phyloP scores from a whole-genome alignment of 2,329 filamentous ascomycete genomes.

The Aspergillus fumigatus region DNA sequence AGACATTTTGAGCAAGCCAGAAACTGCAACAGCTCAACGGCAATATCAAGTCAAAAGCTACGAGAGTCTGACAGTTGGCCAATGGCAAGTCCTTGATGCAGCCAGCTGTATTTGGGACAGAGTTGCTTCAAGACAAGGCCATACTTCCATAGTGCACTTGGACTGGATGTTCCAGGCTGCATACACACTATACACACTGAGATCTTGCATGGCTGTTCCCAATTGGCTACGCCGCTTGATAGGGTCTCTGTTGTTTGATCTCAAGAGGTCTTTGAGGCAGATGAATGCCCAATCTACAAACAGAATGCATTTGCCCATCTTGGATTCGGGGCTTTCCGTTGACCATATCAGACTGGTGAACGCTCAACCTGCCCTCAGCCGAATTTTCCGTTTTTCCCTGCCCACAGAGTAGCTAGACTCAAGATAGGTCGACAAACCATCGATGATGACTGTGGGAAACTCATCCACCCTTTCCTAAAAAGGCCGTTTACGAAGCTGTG shows the following conservation, averaged over 20 bases:
- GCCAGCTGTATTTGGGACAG: not conserved
- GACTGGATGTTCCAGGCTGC: not conserved
- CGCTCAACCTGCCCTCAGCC: too few species aligned
- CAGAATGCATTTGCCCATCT: not conserved
- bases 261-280: not conserved
- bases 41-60: not conserved
- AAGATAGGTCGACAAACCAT: slow-evolving; percentile 5
- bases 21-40: not conserved
- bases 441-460: not conserved
- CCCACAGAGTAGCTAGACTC: too few species aligned
- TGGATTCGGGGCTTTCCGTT: not conserved
- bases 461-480: not conserved
- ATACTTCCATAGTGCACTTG: not conserved
- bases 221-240: not conserved
- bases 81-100: not conserved
- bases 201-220: not conserved
- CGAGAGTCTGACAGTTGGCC: not conserved
- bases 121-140: not conserved
- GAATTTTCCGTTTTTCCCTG: too few species aligned
- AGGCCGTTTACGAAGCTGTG: slow-evolving; percentile 1
- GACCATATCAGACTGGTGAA: too few species aligned
- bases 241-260: not conserved
- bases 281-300: not conserved
- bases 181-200: too few species aligned
- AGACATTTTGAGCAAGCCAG: not conserved